A percentile compares a stretch with the other conserved stretches of the same genome.
Evolutionary conservation across 306 rosid genomes (phyloP).

Genomic region (Gleditsia sinensis): DNA sequence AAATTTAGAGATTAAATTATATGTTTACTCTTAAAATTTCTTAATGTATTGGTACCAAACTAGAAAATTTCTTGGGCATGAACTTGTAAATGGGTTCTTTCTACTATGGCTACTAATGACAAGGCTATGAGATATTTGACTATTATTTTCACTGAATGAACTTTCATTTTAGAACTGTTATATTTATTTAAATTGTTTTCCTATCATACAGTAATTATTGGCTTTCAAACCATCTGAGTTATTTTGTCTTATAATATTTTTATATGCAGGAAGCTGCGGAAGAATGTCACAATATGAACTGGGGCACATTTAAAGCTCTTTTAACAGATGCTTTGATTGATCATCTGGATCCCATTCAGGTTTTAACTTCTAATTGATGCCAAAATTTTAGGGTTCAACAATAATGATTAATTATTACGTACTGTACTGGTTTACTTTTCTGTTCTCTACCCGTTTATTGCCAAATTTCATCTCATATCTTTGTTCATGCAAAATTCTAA

Average conservation of each 20-base stretch:
- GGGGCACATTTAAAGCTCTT: conserved; percentile 86
- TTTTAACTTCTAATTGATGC: conserved; percentile 34
- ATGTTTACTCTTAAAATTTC: too few relatives aligned
- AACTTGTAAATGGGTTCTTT: conserved; percentile 30
- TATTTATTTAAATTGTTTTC: conserved; percentile 4
- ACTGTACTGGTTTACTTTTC: conserved; percentile 11
- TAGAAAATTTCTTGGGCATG: conserved; percentile 23
- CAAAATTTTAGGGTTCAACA: conserved; percentile 14
- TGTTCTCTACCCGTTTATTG: conserved; percentile 17
- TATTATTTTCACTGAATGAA: not conserved
- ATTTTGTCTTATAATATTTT: conserved; percentile 16
- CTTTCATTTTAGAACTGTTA: conserved; percentile 15
- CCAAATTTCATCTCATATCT: not conserved
- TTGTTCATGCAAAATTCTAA: not conserved
- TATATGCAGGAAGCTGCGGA: conserved; percentile 69
- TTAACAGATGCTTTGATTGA: conserved; percentile 76
- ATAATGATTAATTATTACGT: conserved; percentile 10
- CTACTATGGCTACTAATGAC: not conserved
- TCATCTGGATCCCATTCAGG: conserved; percentile 94
- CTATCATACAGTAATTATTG: conserved; percentile 13
- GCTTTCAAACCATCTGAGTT: conserved; percentile 17
- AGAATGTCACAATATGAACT: conserved; percentile 83
- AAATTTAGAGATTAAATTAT: too few relatives aligned
- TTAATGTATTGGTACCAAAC: conserved; percentile 14
- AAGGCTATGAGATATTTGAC: not conserved